Evolutionary conservation across 1,284 basidiomycete genomes (phyloP).

Genomic region (Hypsizygus ulmarius): DNA sequence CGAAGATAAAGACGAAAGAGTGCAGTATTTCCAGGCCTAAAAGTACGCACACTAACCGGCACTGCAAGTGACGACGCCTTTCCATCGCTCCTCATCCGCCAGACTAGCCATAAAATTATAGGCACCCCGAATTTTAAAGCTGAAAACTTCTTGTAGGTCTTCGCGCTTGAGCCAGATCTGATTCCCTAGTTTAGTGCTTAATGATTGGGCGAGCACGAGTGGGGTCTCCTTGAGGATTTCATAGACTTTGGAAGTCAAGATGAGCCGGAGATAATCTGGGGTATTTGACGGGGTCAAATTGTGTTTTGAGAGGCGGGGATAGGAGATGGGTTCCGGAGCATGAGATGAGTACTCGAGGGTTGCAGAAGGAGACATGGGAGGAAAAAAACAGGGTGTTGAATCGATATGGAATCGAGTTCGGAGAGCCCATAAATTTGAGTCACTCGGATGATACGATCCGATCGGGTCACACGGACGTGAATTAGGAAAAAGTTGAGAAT

Average conservation of each 20-base stretch:
- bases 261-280: slow-evolving; percentile 93
- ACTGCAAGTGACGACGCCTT: slow-evolving; percentile 97
- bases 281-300: slow-evolving; percentile 66
- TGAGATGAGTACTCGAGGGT: slow-evolving; percentile 67
- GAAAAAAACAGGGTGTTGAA: slow-evolving; percentile 4
- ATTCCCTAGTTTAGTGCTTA: slow-evolving; percentile 87
- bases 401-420: slow-evolving; percentile 3
- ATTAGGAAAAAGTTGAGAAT: slow-evolving; percentile 9
- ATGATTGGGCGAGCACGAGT: slow-evolving; percentile 80
- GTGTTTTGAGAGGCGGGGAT: slow-evolving; percentile 68
- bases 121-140: slow-evolving; percentile 97
- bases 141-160: slow-evolving; percentile 96
- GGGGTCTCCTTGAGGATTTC: slow-evolving; percentile 93
- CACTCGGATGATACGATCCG: not conserved
- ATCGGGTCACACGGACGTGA: no score
- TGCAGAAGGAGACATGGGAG: slow-evolving; percentile 43
- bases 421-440: slow-evolving; percentile 8
- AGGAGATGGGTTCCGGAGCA: slow-evolving; percentile 61
- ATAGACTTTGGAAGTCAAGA: slow-evolving; percentile 92
- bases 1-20: not conserved
- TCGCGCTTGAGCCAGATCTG: slow-evolving; percentile 95
- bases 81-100: slow-evolving; percentile 88
- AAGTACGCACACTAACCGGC: slow-evolving; percentile 80
- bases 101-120: slow-evolving; percentile 99
- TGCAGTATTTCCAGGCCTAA: slow-evolving; percentile 11